Evolutionary conservation across 495 filamentous ascomycete genomes (phyloP), one percentile per base, ranked within the genome.

Genomic region (Penicillium bialowiezense): DNA sequence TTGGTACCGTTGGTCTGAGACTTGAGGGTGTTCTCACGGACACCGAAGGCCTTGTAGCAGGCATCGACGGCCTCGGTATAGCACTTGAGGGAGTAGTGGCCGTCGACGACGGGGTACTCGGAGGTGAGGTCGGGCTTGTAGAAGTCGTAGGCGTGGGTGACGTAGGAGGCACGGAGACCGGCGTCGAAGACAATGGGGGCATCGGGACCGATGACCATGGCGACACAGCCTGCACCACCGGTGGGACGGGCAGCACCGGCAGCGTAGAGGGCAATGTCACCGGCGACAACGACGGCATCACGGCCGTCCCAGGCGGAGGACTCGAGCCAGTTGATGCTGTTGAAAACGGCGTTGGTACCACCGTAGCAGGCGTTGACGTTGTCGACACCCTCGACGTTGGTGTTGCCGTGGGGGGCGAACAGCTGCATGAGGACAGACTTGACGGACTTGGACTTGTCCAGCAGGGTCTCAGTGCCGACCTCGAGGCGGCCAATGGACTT

Each of bases 371-470:
- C 93, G 65, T 98, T 98, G 60, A 98, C 76, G 20, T 87, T 96
- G 71, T 98, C 93, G 24, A 97, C 84, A 71, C 93, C 93, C 76
- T 97, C 95, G 37, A 98, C 77, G 76, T 95, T 96, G 78, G 85
- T 90, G 68, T 89, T 89, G 51, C 83, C 85, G 63, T 86, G 86
- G 39, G 85, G 77, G 63, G 85, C 80, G 60, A 98, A 96, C 21
- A 98, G 80, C 75, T 97, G 93, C 93, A 98, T 98, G 54, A 97
- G 73, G 41, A 98, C 92, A n/a, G 91, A 89, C 83, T 98, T 98
- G 78, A 98, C 93, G 21, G 95, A 97, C 80, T 98, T 98, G 59
- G 93, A 97, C 81, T 98, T 98, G 81, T 98, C 93, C 64, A 98
- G 80, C 33, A 98, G 80, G 42, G 93, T 98, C 84, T 98, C 93